Conservation (phyloP, 1,284 basidiomycete species). For the Bondarzewia mesenterica region DNA sequence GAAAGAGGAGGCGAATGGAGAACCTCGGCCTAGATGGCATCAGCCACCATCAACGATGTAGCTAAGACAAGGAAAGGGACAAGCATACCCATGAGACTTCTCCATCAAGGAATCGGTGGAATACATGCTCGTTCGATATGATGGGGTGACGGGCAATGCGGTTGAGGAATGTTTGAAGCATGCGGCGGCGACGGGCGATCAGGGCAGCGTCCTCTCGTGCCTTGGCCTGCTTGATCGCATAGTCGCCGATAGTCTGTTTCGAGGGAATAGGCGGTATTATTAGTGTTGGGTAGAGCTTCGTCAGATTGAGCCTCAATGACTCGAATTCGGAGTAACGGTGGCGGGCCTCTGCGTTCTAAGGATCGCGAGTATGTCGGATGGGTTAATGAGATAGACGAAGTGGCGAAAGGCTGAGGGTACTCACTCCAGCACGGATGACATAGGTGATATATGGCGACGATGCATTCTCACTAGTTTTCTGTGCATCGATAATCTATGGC, state of each 20-base stretch:
- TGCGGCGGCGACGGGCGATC: constrained; percentile 87
- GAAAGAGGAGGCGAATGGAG: constrained; percentile 88
- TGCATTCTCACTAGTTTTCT: constrained; percentile 87
- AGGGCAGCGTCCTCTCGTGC: constrained; percentile 94
- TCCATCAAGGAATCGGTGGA: constrained; percentile 92
- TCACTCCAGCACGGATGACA: constrained; percentile 85
- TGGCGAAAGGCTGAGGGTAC: constrained; percentile 23
- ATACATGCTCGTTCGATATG: constrained; percentile 88
- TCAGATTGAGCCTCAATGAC: constrained; percentile 78
- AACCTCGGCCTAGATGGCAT: constrained; percentile 65
- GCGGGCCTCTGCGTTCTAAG: constrained; percentile 75
- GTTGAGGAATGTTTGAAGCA: constrained; percentile 94
- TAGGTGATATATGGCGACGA: constrained; percentile 91
- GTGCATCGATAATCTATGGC: constrained; percentile 81
- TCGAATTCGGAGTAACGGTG: constrained; percentile 98
- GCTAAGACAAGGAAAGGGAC: neutral
- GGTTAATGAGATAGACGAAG: constrained; percentile 4
- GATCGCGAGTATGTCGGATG: constrained; percentile 7
- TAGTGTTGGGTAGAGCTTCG: constrained; percentile 88
- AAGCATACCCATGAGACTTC: constrained; percentile 86
- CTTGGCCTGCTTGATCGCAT: constrained; percentile 94
- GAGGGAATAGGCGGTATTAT: constrained; percentile 98
- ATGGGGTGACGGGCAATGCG: constrained; percentile 87
- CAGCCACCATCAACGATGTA: constrained; percentile 24
- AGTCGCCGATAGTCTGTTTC: constrained; percentile 93